Base-by-base conservation (phyloP, 352 stramenopile genomes). In the Phytophthora cactorum region DNA sequence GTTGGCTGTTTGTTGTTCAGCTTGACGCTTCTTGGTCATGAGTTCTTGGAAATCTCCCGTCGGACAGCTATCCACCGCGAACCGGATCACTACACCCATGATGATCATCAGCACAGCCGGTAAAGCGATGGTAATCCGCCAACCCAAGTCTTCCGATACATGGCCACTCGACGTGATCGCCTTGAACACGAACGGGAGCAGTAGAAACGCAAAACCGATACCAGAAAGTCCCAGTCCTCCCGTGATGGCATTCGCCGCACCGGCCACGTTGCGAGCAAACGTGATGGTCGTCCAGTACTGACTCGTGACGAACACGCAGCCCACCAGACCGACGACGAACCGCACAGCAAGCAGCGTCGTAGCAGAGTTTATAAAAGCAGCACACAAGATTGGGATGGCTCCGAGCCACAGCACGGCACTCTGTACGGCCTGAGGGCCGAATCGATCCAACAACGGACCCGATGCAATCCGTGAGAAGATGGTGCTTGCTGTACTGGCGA, bases 261-360 rank as follows among this genome's bases (percentile, higher is more conserved):
- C 95, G 5, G 94, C 95, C 56, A 98, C 86, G 67, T 98, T 91
- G 55, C 91, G 95, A n/a, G 88, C 88, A 66, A 99, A 99, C 68
- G 98, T 98, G 72, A 90, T 79, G 54, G 84, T 93, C 0, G 92
- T 97, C 96, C 96, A 98, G 77, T 93, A 98, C 76, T 98, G 93
- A 52, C 85, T 96, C 61, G 91, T 91, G 22, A 58, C 52, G 52
- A 58, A 58, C 7, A 58, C 52, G 52, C 52, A 98, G 63, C 95
- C 95, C n/a, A 96, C 87, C 59, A 98, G 71, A 34, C 95, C 96
- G 65, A 98, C 97, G 62, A 98, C 97, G 70, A 98, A 96, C 53
- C 95, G 89, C 49, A 98, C 76, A 44, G 96, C 72, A 27, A 89
- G 66, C 31, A 98, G 74, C 5, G 65, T 78, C 1, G 61, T 65